Base-by-base conservation (phyloP, 306 rosid species). In the Pyrus communis region DNA sequence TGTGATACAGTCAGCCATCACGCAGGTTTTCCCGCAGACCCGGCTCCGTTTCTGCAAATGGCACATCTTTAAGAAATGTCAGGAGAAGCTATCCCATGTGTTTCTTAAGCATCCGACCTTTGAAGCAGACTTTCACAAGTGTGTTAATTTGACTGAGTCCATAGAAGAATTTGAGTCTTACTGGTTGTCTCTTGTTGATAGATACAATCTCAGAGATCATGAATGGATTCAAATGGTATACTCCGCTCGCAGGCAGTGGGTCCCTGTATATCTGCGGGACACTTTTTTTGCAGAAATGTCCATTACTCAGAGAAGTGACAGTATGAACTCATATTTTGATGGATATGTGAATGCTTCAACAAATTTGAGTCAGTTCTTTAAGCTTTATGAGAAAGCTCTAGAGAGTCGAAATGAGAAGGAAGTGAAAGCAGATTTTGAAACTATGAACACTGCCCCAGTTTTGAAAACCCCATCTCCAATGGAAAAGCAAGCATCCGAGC, bases 291-390 rank as follows among this genome's bases (percentile, higher is more conserved):
- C 99, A 25, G 99, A 96, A 78, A 96, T 96, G 98, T 96, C 99
- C 62, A 87, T 96, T 73, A 92, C 97, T 35, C 99, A 96, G 79
- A 88, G 99, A 82, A 96, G 99, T 75, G 99, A 96, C 84, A 88
- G 99, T 77, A 96, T 96, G 91, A 96, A 96, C 84, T 96, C 99
- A 63, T 96, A 96, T 81, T 96, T 96, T 78, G 99, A 96, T 87
- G 99, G 99, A 38, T 96, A 96, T 85, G 90, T 96, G 82, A 96
- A 96, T 85, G 99, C 99, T 82, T 96, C 99, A 52, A 96, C 99
- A 66, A 96, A 82, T 82, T 82, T 92, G 85, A 92, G 67, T 80
- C 99, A 92, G 87, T 96, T 96, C 79, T 91, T 96, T 77, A 96
- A 91, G 86, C 92, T 96, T 57, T 96, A 96, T 77, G 99, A 96